Conservation (phyloP, 2,329 filamentous ascomycete genomes). For the Raffaelea deltoideospora region DNA sequence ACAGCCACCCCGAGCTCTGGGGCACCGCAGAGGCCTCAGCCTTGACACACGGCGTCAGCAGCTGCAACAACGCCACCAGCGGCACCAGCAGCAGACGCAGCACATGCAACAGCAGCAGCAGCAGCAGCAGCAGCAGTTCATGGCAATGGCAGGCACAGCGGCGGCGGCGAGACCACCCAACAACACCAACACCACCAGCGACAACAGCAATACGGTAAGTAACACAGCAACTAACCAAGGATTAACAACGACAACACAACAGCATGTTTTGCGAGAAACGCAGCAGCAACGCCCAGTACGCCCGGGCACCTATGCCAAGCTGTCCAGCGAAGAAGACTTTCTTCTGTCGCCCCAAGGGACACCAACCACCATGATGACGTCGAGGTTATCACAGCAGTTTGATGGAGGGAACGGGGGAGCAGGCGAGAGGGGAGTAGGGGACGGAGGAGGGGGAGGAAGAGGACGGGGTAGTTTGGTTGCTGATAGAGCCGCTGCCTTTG, state of each 20-base stretch:
- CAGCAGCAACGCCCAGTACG: slow-evolving; percentile 75
- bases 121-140: slow-evolving; percentile 1
- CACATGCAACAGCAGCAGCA: slow-evolving; percentile 18
- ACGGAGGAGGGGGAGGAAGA: too few relatives aligned
- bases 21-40: slow-evolving; percentile 73
- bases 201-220: slow-evolving; percentile 32
- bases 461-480: too few relatives aligned
- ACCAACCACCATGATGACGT: slow-evolving; percentile 20
- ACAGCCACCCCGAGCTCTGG: slow-evolving; percentile 24
- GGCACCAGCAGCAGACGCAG: slow-evolving; percentile 10
- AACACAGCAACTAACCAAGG: slow-evolving; percentile 37
- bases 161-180: too few relatives aligned
- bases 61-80: slow-evolving; percentile 17
- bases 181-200: slow-evolving; percentile 21
- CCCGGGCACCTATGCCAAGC: slow-evolving; percentile 36
- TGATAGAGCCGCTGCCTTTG: slow-evolving; percentile 30
- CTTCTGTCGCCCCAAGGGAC: slow-evolving; percentile 40
- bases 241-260: slow-evolving; percentile 40
- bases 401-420: too few relatives aligned
- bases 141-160: background rate
- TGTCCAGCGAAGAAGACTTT: slow-evolving; percentile 27
- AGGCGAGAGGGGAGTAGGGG: too few relatives aligned
- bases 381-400: slow-evolving; percentile 31
- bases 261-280: slow-evolving; percentile 79
- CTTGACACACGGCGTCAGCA: slow-evolving; percentile 57